A percentile compares a stretch with the other conserved stretches of the same genome.
phyloP scores from a whole-genome alignment of 306 rosid genomes.

The Luffa acutangula region DNA sequence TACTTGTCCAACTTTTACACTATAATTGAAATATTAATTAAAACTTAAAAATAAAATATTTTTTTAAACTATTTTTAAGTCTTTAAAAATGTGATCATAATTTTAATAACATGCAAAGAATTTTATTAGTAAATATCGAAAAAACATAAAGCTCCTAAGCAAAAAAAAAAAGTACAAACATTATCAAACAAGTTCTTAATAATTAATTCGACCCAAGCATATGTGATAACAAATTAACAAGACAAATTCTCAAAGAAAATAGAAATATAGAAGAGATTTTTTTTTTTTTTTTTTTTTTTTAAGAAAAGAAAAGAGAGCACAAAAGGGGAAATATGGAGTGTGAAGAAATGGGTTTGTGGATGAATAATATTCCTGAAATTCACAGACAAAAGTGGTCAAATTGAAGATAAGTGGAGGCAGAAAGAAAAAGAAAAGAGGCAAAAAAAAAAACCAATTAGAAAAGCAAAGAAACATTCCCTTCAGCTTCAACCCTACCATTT shows the following conservation, averaged over 20 bases:
- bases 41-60: neutral
- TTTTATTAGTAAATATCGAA: neutral
- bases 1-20: neutral
- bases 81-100: neutral
- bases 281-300: too few species aligned
- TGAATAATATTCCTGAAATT: constrained; percentile 9
- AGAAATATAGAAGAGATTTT: neutral
- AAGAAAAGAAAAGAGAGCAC: neutral
- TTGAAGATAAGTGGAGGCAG: constrained; percentile 30
- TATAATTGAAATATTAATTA: neutral
- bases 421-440: constrained; percentile 18
- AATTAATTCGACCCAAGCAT: too few species aligned
- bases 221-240: neutral
- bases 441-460: constrained; percentile 9
- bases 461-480: constrained; percentile 44
- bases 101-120: neutral
- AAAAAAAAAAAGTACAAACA: neutral
- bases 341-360: neutral
- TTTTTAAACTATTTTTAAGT: neutral
- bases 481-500: constrained; percentile 27
- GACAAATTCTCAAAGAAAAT: neutral
- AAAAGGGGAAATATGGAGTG: neutral
- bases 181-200: too few species aligned
- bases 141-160: neutral
- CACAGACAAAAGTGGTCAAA: constrained; percentile 23